Conservation (phyloP, 2,329 filamentous ascomycete species). For the Trichoderma lentiforme region DNA sequence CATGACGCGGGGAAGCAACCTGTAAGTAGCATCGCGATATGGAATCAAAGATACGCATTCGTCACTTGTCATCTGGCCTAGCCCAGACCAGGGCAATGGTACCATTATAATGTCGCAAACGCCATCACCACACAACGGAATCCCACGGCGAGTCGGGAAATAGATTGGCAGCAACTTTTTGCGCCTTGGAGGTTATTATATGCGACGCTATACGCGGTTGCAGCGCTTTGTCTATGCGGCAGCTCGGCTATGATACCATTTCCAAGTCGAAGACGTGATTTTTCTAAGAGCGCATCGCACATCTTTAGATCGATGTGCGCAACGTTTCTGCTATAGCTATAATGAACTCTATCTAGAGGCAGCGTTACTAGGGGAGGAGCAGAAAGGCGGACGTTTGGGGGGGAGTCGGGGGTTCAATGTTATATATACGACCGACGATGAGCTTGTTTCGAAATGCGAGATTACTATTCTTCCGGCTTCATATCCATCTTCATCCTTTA, state of each 20-base stretch:
- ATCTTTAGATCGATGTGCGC: not conserved
- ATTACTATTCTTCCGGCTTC: not conserved
- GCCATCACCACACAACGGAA: not conserved
- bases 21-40: not conserved
- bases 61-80: not conserved
- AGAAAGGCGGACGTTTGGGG: not conserved
- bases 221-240: not conserved
- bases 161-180: not conserved
- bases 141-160: not conserved
- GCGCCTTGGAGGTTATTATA: not conserved
- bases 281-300: not conserved
- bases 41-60: slow-evolving; percentile 3
- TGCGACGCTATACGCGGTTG: not conserved
- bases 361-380: not conserved
- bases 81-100: slow-evolving; percentile 10
- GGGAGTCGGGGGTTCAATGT: not conserved
- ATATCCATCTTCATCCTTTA: not conserved
- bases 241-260: slow-evolving; percentile 17
- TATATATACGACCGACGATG: not conserved
- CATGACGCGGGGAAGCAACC: not conserved
- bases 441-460: not conserved
- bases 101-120: slow-evolving; percentile 16
- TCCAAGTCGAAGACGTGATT: slow-evolving; percentile 8
- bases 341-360: not conserved
- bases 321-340: not conserved